Percentiles rank a stretch among this genome's conserved stretches.
Evolutionary conservation across 768 basidiomycete species (phyloP).

Genomic region (Lactifluus subvellereus): DNA sequence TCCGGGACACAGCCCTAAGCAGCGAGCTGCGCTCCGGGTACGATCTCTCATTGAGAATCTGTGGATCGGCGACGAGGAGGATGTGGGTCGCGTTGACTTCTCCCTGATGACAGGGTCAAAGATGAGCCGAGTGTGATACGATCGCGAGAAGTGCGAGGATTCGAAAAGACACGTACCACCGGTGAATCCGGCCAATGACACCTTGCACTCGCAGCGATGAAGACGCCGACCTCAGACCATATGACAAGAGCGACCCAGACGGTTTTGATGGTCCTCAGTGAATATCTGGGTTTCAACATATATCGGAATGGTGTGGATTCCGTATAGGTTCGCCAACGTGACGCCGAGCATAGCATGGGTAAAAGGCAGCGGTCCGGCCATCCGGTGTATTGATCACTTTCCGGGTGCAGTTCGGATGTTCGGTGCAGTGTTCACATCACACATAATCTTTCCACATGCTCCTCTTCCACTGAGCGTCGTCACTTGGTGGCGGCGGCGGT

Average conservation of each 20-base stretch:
- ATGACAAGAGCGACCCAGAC: slow-evolving; percentile 58
- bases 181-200: slow-evolving; percentile 15
- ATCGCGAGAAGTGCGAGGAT: not conserved
- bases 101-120: not conserved
- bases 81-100: slow-evolving; percentile 31
- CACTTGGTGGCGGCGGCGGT: too few species aligned
- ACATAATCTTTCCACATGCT: not conserved
- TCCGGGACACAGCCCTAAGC: slow-evolving; percentile 53
- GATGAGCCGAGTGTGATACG: not conserved
- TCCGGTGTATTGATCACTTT: not conserved
- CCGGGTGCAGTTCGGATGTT: too few species aligned
- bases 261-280: slow-evolving; percentile 35
- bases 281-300: slow-evolving; percentile 10
- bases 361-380: not conserved
- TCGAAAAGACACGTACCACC: not conserved
- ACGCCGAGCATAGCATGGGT: not conserved
- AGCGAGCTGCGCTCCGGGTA: slow-evolving; percentile 56
- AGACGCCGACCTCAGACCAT: slow-evolving; percentile 66
- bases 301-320: not conserved
- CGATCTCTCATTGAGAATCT: slow-evolving; percentile 70
- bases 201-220: slow-evolving; percentile 29
- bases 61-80: slow-evolving; percentile 85
- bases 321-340: too few species aligned
- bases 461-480: too few species aligned
- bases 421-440: not conserved